These are phyloP conservation scores for Claviceps africana DNA, from an alignment of 2,329 filamentous ascomycete genomes.

Conservation along the genomic window DNA sequence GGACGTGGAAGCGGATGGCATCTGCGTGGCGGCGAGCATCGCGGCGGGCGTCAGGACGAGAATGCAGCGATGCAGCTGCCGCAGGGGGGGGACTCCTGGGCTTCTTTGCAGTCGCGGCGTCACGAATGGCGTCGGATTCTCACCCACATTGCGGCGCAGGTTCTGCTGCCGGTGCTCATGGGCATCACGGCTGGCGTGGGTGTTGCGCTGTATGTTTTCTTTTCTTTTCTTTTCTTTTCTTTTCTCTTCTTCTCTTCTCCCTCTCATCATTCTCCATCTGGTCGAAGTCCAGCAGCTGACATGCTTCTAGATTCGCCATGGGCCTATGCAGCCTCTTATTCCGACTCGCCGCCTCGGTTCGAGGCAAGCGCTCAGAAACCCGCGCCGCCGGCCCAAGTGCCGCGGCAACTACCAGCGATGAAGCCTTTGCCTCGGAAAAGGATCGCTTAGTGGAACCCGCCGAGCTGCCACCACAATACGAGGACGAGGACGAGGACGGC, in stretches of 20 bases:
- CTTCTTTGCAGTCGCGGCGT: neutral
- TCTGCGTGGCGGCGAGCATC: constrained; percentile 1
- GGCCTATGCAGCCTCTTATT: constrained; percentile 45
- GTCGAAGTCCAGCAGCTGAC: constrained; percentile 13
- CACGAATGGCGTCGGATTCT: constrained; percentile 31
- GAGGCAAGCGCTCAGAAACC: constrained; percentile 5
- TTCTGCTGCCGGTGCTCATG: constrained; percentile 54
- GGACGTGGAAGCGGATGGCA: no score
- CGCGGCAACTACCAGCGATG: neutral
- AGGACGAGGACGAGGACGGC: constrained; percentile 11
- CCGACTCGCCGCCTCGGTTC: constrained; percentile 40
- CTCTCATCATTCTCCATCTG: no score
- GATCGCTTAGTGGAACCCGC: constrained; percentile 29
- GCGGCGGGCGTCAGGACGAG: constrained; percentile 5
- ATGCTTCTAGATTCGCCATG: constrained; percentile 41
- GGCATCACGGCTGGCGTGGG: constrained; percentile 55
- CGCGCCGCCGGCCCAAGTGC: neutral
- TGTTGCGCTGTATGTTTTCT: constrained; percentile 43
- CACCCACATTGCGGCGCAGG: constrained; percentile 43
- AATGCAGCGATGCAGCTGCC: neutral
- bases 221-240: neutral
- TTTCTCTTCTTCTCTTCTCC: neutral
- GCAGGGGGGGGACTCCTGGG: constrained; percentile 1
- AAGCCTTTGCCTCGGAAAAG: constrained; percentile 31
- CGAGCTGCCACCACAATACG: constrained; percentile 16